These are phyloP conservation scores for Solanum virginianum DNA, from an alignment of 257 asterid genomes.

Conservation along the genomic window DNA sequence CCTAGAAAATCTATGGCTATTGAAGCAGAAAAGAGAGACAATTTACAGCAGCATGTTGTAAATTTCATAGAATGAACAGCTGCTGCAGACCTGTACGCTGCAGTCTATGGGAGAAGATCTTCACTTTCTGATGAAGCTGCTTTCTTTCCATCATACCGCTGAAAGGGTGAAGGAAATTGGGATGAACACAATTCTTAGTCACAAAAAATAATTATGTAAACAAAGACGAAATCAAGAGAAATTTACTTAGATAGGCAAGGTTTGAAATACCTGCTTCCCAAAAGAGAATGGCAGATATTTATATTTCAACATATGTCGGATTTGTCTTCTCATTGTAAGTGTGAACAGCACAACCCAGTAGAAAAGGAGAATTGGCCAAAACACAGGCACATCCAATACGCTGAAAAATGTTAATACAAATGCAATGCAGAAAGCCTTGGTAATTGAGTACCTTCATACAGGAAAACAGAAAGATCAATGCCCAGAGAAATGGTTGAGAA, in stretches of 20 bases:
- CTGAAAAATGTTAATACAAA: conserved; percentile 38
- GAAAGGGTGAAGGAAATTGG: conserved; percentile 2
- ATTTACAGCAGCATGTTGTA: neutral
- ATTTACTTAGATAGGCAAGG: neutral
- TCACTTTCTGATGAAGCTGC: conserved; percentile 18
- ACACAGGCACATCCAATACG: conserved; percentile 49
- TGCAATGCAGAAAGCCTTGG: conserved; percentile 48
- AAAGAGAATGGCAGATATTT: conserved; percentile 45
- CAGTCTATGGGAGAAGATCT: conserved; percentile 1
- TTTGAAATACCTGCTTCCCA: conserved; percentile 41
- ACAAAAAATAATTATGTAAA: neutral
- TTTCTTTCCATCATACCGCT: conserved; percentile 36
- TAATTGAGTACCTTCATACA: conserved; percentile 39
- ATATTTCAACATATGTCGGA: conserved; percentile 49
- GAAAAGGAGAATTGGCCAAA: conserved; percentile 64
- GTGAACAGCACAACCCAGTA: conserved; percentile 48
- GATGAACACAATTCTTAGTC: neutral
- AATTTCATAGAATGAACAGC: neutral
- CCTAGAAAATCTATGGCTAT: neutral
- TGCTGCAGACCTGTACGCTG: neutral
- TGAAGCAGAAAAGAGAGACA: neutral
- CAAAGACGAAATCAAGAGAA: neutral
- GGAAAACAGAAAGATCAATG: neutral
- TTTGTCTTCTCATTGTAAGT: conserved; percentile 42
- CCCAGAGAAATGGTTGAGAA: neutral